Evolutionary conservation across 2,329 filamentous ascomycete genomes (phyloP), one percentile per base, ranked within the genome.

Genomic region (Aureobasidium namibiae): DNA sequence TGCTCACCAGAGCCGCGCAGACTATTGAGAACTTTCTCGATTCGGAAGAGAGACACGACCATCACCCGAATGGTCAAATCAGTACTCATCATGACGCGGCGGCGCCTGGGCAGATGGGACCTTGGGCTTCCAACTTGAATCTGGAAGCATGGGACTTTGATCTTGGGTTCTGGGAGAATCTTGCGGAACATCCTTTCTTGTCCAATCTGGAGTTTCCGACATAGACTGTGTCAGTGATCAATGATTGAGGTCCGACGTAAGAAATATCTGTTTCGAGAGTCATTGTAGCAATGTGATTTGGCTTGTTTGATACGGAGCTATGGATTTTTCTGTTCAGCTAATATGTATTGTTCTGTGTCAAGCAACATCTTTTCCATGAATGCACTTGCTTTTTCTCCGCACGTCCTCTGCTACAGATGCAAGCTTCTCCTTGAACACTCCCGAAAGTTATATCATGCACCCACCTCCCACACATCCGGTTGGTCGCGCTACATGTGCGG

Each of bases 161-260:
- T 54, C 54, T 65, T 0, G 67, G 67, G 26, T 71, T 71, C 36
- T 71, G 69, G 69, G 56, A 63, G 16, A 68, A 67, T 61, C 57
- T 71, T 3, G 68, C 65, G 4, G 68, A 66, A 11, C 69, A 71
- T 63, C 68, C 69, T 10, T 63, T 62, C 5, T 54, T 66, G 34
- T 44, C 52, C 2, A 56, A 56, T 18, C 36, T 54, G n/a, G 52
- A 56, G 18, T 56, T 56, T 11, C 39, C 52, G 23, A 18, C 48
- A 5, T 52, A 39, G 23, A 21, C 14, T 24, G n/a, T n/a, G n/a
- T n/a, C n/a, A n/a, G n/a, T n/a, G n/a, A n/a, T n/a, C n/a, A n/a
- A n/a, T n/a, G n/a, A n/a, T n/a, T n/a, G n/a, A n/a, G n/a, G n/a
- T n/a, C n/a, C n/a, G n/a, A n/a, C n/a, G n/a, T n/a, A n/a, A n/a